Percentiles rank a stretch among this genome's conserved stretches.
phyloP scores from a whole-genome alignment of 805 yeast species.

The Starmerella davenportii region DNA sequence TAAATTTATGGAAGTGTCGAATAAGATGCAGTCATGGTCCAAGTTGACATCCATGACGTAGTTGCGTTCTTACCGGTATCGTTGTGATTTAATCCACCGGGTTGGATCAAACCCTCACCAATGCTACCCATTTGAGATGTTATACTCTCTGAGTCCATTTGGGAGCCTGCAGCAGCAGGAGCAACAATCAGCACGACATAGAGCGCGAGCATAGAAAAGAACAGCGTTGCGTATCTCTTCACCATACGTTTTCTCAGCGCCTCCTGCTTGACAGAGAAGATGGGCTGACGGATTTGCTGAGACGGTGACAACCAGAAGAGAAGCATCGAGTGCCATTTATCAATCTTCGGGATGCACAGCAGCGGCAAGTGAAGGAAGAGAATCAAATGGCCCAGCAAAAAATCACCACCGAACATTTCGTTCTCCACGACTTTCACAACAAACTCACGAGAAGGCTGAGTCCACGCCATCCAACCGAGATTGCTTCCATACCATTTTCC shows the following conservation, averaged over 20 bases:
- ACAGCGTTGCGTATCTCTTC: conserved; percentile 72
- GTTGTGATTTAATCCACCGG: conserved; percentile 61
- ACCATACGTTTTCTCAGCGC: conserved; percentile 96
- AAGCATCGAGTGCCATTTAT: conserved; percentile 96
- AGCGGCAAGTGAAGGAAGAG: conserved; percentile 81
- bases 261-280: conserved; percentile 89
- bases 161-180: conserved; percentile 70
- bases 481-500: conserved; percentile 98
- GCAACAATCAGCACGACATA: conserved; percentile 69
- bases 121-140: conserved; percentile 20
- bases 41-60: conserved; percentile 32
- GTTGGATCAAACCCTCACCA: conserved; percentile 66
- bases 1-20: conserved; percentile 7
- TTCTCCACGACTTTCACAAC: conserved; percentile 83
- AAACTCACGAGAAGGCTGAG: conserved; percentile 93
- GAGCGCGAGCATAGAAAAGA: conserved; percentile 47
- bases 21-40: conserved; percentile 20
- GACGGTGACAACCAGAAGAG: conserved; percentile 97
- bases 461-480: conserved; percentile 80
- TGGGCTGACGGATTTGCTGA: conserved; percentile 94
- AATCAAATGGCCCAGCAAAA: conserved; percentile 75
- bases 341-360: conserved; percentile 67
- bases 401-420: conserved; percentile 94
- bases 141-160: conserved; percentile 27
- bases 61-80: conserved; percentile 40